Evolutionary conservation across 148 eudicot genomes (phyloP), one percentile per base, ranked within the genome.

Genomic region (Vaccinium macrocarpon): DNA sequence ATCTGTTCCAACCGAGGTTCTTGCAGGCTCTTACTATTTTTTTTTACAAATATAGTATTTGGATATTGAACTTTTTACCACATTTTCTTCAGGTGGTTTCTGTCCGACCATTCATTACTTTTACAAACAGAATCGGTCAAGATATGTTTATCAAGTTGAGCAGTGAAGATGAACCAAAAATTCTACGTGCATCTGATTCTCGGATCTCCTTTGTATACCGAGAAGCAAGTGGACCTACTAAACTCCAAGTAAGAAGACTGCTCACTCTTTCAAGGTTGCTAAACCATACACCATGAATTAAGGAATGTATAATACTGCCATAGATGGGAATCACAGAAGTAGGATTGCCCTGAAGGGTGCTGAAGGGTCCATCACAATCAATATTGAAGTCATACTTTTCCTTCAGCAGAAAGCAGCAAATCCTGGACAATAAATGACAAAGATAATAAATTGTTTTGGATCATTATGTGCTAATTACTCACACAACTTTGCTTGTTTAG

Each of bases 1-100:
- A 84, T 92, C 99, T 80, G 89, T 92, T 88, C 97, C 99, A 14
- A 97, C 99, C 82, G 95, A 97, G 99, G 99, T 97, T 88, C 68
- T 81, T 82, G 14, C 66, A 52, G 80, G 66, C 76, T 59, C 84
- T 70, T 35, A 62, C 23, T 57, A 71, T 51, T 82, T 62, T 85
- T 15, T 55, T 84, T 56, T 21, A 80, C 81, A 77, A 82, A 56
- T 74, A 48, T 59, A 38, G 16, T 46, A 48, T 53, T 55, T 55
- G 8, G 46, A 38, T 62, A 84, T 83, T 59, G 59, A 78, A 7
- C 51, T 32, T 59, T 70, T 25, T 51, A 25, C 35, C 50, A 52
- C 79, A 70, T 83, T 70, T 49, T 81, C 78, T 52, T 52, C 85
- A 97, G 99, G 98, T 97, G 21, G 92, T 97, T 78, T 88, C 91